Evolutionary conservation across 257 asterid species (phyloP), one percentile per base, ranked within the genome.

Genomic region (Capsicum pubescens): DNA sequence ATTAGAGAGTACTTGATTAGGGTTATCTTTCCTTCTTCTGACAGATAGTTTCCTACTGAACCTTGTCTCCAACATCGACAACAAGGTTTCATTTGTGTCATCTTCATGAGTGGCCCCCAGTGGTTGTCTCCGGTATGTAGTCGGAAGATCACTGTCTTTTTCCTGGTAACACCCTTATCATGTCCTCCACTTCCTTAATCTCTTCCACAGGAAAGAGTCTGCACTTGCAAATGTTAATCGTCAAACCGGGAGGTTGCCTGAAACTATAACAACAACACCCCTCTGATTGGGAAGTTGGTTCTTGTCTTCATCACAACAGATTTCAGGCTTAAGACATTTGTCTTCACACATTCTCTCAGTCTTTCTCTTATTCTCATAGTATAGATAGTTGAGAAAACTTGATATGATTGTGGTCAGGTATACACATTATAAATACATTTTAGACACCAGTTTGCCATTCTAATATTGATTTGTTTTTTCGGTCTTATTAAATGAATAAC

Each of bases 41-140:
- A 32, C 72, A 66, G n/a, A 13, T 60, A 70, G 79, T 44, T n/a
- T 9, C 79, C 79, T 70, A 70, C 56, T 42, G 79, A 70, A 42
- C 56, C 56, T 44, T 44, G 44, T 19, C 13, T 19, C 36, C 14
- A n/a, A 60, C 68, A 60, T 44, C 2, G 54, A 70, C 56, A 70
- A 2, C 26, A 70, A 17, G 79, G 79, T 44, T 44, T 70, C 35
- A 44, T 70, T 70, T 26, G 36, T 70, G 17, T 17, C 54, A 70
- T 17, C 79, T 70, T 19, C 79, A 70, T 44, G 79, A 70, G 79
- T 5, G 16, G 56, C 26, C 8, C 79, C 9, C 32, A 44, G 54
- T 42, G 21, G 77, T 68, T 26, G 39, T 13, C 26, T 39, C 77
- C 15, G 46, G 77, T 8, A 15, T 32, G 54, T 69, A 17, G 36